Evolutionary conservation across 2,329 filamentous ascomycete genomes (phyloP).

Genomic region (Neurospora sp.): DNA sequence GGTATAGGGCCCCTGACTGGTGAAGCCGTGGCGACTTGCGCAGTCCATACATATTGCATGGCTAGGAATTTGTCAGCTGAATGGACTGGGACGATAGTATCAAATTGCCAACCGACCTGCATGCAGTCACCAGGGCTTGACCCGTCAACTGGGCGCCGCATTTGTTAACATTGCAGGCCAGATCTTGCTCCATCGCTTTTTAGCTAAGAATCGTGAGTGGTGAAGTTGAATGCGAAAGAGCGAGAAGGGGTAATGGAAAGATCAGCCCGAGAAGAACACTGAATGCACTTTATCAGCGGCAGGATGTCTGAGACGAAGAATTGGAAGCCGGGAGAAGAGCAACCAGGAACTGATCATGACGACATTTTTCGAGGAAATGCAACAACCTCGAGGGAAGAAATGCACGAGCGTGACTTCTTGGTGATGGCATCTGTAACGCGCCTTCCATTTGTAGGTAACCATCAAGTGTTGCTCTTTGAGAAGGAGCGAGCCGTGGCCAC

Average conservation of each 20-base stretch:
- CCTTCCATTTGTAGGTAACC: neutral
- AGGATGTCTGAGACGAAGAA: neutral
- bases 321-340: neutral
- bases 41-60: slow-evolving; percentile 81
- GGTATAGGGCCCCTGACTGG: slow-evolving; percentile 37
- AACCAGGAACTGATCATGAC: neutral
- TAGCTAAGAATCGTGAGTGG: neutral
- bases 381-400: neutral
- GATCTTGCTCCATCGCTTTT: slow-evolving; percentile 55
- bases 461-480: neutral
- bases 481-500: neutral
- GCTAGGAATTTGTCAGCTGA: slow-evolving; percentile 30
- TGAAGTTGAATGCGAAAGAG: neutral
- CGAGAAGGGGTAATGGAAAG: neutral
- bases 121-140: slow-evolving; percentile 76
- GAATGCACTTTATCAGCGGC: neutral
- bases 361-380: neutral
- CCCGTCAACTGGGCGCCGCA: slow-evolving; percentile 62
- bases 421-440: neutral
- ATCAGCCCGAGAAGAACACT: neutral
- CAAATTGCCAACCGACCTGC: slow-evolving; percentile 46
- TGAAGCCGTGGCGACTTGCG: slow-evolving; percentile 54
- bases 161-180: slow-evolving; percentile 72
- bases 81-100: neutral
- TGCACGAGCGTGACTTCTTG: neutral